Evolutionary conservation across 495 filamentous ascomycete genomes (phyloP), one percentile per base, ranked within the genome.

Genomic region (Aspergillus sclerotioniger): DNA sequence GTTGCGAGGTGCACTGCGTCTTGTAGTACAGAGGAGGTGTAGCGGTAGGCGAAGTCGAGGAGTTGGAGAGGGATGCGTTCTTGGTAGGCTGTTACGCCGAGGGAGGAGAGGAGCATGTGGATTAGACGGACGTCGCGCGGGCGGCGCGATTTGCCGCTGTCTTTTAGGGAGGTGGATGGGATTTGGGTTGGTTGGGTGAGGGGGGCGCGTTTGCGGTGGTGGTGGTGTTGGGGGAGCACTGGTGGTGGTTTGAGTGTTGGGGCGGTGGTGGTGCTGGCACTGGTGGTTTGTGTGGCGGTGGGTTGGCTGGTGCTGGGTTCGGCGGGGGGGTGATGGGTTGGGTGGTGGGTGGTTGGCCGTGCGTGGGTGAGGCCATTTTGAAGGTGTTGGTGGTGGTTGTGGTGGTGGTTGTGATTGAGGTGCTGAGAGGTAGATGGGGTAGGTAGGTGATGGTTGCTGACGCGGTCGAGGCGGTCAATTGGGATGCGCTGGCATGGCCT

Each of bases 11-110:
- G 78, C 54, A 82, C 70, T 13, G 79, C 69, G 53, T 81, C 78
- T 58, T 80, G 77, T 13, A 79, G 72, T 0, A 79, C 73, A 97
- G 87, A 41, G 44, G 76, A 75, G 6, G 82, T 83, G 73, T 85
- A 87, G 45, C 92, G 89, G 82, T 98, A 98, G 19, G 93, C 92
- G 71, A 97, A 96, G 74, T 98, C 93, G 67, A 98, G 85, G 35
- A 98, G 88, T 62, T 96, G 90, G 3, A 97, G 83, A 0, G 94
- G 93, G 1, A 98, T 92, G 58, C 94, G 91, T 66, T 91, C 90
- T 76, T 96, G 91, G 80, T 95, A 98, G 28, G 88, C 80, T 12
- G 87, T 89, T 3, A 97, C 91, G 63, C 93, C 92, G 50, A 94
- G 87, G 1, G 86, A 87, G 51, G 90, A 85, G 37, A 98, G 89